A percentile compares a stretch with the other conserved stretches of the same genome.
These are phyloP conservation scores for Pichia rugopelliculosa DNA, from an alignment of 805 yeast species.

Conservation along the genomic window DNA sequence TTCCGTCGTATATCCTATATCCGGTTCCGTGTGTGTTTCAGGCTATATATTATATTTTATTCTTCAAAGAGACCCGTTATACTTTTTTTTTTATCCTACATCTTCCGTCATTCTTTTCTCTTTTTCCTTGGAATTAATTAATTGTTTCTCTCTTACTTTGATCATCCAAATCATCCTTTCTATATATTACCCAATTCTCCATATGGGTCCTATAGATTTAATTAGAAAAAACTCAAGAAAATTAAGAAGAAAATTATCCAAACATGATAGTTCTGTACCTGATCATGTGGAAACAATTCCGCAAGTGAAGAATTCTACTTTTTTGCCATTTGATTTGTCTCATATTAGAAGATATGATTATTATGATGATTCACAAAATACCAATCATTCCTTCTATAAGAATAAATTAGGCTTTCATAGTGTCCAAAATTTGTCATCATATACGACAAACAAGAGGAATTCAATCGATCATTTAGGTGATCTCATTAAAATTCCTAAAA, in stretches of 20 bases:
- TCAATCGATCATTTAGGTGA: background rate
- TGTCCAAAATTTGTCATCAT: background rate
- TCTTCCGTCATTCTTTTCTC: background rate
- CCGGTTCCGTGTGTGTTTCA: background rate
- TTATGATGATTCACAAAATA: background rate
- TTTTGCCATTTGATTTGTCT: constrained; percentile 5
- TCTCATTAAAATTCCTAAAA: constrained; percentile 1
- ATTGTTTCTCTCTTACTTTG: too few species aligned
- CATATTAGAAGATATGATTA: background rate
- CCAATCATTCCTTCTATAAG: background rate
- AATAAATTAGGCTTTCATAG: background rate
- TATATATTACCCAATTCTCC: background rate
- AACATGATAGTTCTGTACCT: background rate
- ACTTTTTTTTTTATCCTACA: background rate
- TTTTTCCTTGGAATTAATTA: too few species aligned
- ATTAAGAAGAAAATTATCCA: constrained; percentile 4
- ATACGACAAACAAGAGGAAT: background rate
- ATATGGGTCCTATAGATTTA: constrained; percentile 3
- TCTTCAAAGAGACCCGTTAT: too few species aligned
- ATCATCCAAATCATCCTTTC: too few species aligned
- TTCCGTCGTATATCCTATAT: background rate
- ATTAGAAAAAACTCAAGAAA: constrained; percentile 9
- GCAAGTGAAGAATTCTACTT: background rate
- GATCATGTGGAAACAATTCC: background rate
- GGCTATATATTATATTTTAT: too few species aligned